Evolutionary conservation across 1,139 yeast species (phyloP), one percentile per base, ranked within the genome.

Genomic region (Saccharomyces pastorianus): DNA sequence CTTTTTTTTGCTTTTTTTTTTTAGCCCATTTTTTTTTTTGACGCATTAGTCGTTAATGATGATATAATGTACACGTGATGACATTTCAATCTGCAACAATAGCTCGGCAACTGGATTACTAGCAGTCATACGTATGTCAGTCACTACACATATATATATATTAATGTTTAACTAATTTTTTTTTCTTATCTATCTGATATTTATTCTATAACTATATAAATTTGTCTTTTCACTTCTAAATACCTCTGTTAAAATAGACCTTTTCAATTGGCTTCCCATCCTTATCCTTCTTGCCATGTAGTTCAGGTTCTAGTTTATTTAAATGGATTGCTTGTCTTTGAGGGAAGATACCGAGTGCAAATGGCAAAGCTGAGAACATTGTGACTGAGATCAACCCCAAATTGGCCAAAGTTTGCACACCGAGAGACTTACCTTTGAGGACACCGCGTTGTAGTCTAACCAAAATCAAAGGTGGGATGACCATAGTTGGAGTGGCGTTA

Each of bases 401-500:
- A 66, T 91, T 93, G 27, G 84, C 84, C 44, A 79, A 67, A 11
- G 87, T 84, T 63, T 86, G 90, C 6, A 81, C 74, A 27, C 83
- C 76, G 58, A 80, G 72, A 14, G 88, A 78, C 67, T 82, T 84
- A 46, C 89, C 88, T 64, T 79, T 83, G 60, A 91, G 77, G 29
- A 83, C 63, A 0, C 84, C 76, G 60, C 78, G 79, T 73, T 93
- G 98, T 60, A 93, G 76, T 66, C 78, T 80, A 52, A 89, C 89
- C 55, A 93, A 77, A 29, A 88, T 69, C 63, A 93, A 77, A 1
- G 99, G 97, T 1, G 99, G 99, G 26, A 93, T 72, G 25, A 88
- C 99, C 99, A 93, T 93, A 63, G 93, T 80, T 23, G 99, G 99
- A 0, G 99, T 88, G 25, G 98, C 97, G 67, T 90, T 93, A 63